Percentiles rank a stretch among this genome's conserved stretches.
phyloP scores from a whole-genome alignment of 805 yeast species.

The Yarrowia osloensis region DNA sequence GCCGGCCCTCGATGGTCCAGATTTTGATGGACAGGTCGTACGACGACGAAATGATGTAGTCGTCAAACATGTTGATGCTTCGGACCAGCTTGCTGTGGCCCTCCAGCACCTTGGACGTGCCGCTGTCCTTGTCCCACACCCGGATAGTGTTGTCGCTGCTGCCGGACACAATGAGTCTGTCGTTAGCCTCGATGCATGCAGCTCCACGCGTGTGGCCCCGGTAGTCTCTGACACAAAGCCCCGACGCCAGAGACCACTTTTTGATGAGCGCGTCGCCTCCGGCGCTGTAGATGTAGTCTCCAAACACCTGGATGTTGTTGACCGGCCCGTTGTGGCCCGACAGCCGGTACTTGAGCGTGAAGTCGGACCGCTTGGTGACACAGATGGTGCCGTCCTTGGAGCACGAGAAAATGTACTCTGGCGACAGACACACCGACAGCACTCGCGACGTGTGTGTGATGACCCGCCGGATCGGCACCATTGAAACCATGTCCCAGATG shows the following conservation, averaged over 20 bases:
- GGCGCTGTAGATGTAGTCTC: slow-evolving; percentile 40
- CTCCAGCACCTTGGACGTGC: slow-evolving; percentile 65
- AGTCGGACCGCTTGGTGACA: slow-evolving; percentile 39
- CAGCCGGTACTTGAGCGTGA: slow-evolving; percentile 34
- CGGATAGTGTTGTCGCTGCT: slow-evolving; percentile 84
- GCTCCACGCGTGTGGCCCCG: slow-evolving; percentile 84
- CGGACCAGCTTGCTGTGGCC: slow-evolving; percentile 91
- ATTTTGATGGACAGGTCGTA: slow-evolving; percentile 44
- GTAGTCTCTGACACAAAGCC: slow-evolving; percentile 64
- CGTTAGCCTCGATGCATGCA: slow-evolving; percentile 73
- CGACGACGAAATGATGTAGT: slow-evolving; percentile 42
- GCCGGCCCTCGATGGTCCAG: slow-evolving; percentile 42
- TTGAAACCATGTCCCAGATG: slow-evolving; percentile 40
- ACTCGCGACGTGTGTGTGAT: slow-evolving; percentile 40
- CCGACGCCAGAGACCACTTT: slow-evolving; percentile 77
- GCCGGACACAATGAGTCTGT: slow-evolving; percentile 73
- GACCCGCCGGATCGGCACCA: slow-evolving; percentile 37
- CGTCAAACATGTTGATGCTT: slow-evolving; percentile 40
- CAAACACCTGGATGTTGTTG: slow-evolving; percentile 41
- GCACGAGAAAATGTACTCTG: slow-evolving; percentile 40
- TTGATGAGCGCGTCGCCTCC: slow-evolving; percentile 77
- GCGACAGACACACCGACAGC: slow-evolving; percentile 38
- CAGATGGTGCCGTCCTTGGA: slow-evolving; percentile 43
- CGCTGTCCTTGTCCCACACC: slow-evolving; percentile 82
- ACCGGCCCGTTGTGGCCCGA: slow-evolving; percentile 44